Evolutionary conservation across 1,284 basidiomycete species (phyloP).

Genomic region (Puccinia coronata): DNA sequence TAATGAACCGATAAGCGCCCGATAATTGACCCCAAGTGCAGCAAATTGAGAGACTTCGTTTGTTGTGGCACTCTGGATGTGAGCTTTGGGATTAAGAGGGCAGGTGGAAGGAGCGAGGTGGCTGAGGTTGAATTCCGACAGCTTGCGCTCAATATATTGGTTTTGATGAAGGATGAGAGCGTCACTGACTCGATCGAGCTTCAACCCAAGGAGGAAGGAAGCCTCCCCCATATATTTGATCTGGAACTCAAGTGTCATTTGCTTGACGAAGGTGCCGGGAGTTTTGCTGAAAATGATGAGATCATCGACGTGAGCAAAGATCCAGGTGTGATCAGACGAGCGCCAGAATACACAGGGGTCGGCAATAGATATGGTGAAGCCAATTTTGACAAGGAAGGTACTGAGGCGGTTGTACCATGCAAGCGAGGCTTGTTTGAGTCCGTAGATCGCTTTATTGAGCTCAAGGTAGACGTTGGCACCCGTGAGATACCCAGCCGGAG

Average conservation of each 20-base stretch:
- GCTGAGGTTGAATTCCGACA: too few relatives aligned
- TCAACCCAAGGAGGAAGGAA: background rate
- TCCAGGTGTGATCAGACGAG: background rate
- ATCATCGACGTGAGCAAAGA: background rate
- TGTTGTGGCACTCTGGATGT: too few relatives aligned
- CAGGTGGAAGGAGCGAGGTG: too few relatives aligned
- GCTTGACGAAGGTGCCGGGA: background rate
- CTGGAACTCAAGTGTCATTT: background rate
- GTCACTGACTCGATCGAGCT: background rate
- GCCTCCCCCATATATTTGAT: slow-evolving; percentile 7
- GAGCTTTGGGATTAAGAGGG: too few relatives aligned
- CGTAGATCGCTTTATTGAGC: background rate
- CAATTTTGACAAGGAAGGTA: background rate
- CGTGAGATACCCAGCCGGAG: background rate
- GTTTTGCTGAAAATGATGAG: background rate
- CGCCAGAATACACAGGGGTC: background rate
- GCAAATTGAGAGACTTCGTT: too few relatives aligned
- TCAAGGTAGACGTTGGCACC: background rate
- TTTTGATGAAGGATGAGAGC: background rate
- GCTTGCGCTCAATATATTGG: too few relatives aligned
- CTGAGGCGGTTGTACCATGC: background rate
- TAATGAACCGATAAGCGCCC: too few relatives aligned
- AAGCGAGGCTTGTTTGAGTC: too few relatives aligned
- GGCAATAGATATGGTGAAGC: background rate
- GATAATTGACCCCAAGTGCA: too few relatives aligned